Evolutionary conservation across 495 filamentous ascomycete genomes (phyloP), one percentile per base, ranked within the genome.

Genomic region (Letharia lupina): DNA sequence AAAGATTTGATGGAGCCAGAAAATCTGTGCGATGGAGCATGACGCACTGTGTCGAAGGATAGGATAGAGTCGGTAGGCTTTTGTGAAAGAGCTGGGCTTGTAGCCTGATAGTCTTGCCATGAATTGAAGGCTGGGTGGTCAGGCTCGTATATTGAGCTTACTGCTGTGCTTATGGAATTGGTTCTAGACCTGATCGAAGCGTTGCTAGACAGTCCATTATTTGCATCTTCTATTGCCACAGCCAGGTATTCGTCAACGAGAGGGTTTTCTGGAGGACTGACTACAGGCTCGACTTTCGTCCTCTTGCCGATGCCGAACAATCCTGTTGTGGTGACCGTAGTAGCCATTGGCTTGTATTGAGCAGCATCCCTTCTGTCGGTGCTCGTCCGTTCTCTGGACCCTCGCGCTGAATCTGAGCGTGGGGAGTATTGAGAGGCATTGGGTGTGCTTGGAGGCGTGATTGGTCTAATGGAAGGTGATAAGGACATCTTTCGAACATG

Each of bases 301-400:
- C 60, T 65, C 31, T 50, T 65, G 12, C 63, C 52, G 11, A 69
- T 54, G 16, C 67, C 67, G 39, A 69, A 62, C 48, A 65, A 66
- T 11, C 59, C 59, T 47, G 62, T 40, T 42, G 64, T 69, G 28
- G 60, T 64, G 35, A 64, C 60, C 2, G 67, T 69, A 41, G 67
- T 66, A 16, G 67, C 67, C 40, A 69, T 64, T 61, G 67, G 67
- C 63, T 66, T 69, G 48, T 69, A 69, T 45, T 62, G 63, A 44
- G 41, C 58, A 57, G 59, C 40, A n/a, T 62, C 12, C 47, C 35
- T 62, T 45, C 45, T 61, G 31, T 33, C 45, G 35, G 35, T 39
- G n/a, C 41, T 62, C 8, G 47, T 56, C 41, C 35, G 20, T 31
- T 62, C 63, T n/a, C 35, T 56, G 28, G 67, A 66, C n/a, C 37